A percentile compares a stretch with the other conserved stretches of the same genome.
Conservation (phyloP, 2,329 filamentous ascomycete species). For the Paecilomyces variotii region DNA sequence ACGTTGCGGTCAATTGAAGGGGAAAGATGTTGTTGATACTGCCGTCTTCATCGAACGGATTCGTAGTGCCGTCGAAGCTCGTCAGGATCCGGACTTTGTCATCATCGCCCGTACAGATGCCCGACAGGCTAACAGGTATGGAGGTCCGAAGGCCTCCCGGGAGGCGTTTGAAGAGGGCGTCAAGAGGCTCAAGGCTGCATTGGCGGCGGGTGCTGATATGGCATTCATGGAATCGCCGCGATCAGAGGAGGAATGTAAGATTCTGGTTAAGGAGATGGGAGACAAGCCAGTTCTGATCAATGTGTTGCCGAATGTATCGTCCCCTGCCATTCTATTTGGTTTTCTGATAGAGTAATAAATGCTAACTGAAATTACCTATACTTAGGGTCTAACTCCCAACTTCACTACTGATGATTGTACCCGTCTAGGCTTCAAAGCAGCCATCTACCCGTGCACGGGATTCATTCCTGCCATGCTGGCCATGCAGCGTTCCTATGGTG, state of each 20-base stretch:
- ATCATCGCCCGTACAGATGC: conserved; percentile 60
- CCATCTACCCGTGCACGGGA: conserved; percentile 5
- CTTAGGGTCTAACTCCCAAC: conserved; percentile 3
- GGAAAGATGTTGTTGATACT: conserved; percentile 51
- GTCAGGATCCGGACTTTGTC: conserved; percentile 49
- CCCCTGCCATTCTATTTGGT: no score
- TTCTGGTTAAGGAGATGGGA: background rate
- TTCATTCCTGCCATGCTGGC: conserved; percentile 5
- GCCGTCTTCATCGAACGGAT: conserved; percentile 50
- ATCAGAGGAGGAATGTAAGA: conserved; percentile 5
- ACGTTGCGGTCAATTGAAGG: conserved; percentile 56
- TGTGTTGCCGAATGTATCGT: background rate
- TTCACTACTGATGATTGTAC: conserved; percentile 3
- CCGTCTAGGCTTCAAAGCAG: conserved; percentile 4
- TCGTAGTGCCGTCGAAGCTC: conserved; percentile 47
- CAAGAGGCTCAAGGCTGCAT: conserved; percentile 42
- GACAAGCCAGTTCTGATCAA: conserved; percentile 1
- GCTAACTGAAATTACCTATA: background rate
- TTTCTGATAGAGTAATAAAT: background rate
- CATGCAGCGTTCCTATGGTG: conserved; percentile 3
- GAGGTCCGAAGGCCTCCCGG: background rate
- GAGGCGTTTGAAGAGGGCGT: conserved; percentile 42
- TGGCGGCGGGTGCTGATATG: conserved; percentile 20
- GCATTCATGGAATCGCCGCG: conserved; percentile 14
- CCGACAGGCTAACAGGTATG: conserved; percentile 47